phyloP scores from a whole-genome alignment of 495 filamentous ascomycete genomes.

The Rhypophila decipiens region DNA sequence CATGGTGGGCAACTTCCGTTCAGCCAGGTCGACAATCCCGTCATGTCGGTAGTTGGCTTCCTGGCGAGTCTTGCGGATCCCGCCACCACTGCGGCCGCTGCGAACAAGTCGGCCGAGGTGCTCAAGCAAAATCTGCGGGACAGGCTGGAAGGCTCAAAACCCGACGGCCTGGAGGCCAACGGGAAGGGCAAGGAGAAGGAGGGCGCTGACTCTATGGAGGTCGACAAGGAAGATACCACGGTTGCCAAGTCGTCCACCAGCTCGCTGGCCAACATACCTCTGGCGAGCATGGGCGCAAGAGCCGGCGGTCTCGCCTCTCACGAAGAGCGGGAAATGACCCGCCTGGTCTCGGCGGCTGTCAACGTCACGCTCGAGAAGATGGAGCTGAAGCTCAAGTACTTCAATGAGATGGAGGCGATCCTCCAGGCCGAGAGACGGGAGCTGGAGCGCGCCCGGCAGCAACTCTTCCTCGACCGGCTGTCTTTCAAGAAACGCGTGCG shows the following conservation, averaged over 20 bases:
- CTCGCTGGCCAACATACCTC: conserved; percentile 66
- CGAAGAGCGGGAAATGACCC: conserved; percentile 92
- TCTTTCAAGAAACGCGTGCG: conserved; percentile 81
- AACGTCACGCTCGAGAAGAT: conserved; percentile 80
- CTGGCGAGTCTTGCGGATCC: conserved; percentile 84
- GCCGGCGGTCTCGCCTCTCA: conserved; percentile 85
- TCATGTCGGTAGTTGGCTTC: conserved; percentile 91
- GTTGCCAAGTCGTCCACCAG: conserved; percentile 38
- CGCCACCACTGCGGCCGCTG: conserved; percentile 79
- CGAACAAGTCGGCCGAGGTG: conserved; percentile 74
- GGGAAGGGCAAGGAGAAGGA: conserved; percentile 51
- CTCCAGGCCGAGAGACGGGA: conserved; percentile 88
- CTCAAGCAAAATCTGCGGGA: conserved; percentile 69
- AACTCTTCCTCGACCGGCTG: conserved; percentile 87
- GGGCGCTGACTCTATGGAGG: conserved; percentile 48
- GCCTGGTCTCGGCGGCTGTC: conserved; percentile 77
- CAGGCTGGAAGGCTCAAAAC: conserved; percentile 59
- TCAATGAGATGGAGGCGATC: conserved; percentile 90
- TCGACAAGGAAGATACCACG: conserved; percentile 41
- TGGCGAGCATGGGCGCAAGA: conserved; percentile 79
- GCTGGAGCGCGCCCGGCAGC: conserved; percentile 81
- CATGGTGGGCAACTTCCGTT: conserved; percentile 75
- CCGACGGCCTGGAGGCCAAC: conserved; percentile 29
- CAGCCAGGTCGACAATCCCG: conserved; percentile 84
- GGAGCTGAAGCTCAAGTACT: conserved; percentile 82